Conservation (phyloP, 108 stramenopile species). For the Skeletonema grethae region DNA sequence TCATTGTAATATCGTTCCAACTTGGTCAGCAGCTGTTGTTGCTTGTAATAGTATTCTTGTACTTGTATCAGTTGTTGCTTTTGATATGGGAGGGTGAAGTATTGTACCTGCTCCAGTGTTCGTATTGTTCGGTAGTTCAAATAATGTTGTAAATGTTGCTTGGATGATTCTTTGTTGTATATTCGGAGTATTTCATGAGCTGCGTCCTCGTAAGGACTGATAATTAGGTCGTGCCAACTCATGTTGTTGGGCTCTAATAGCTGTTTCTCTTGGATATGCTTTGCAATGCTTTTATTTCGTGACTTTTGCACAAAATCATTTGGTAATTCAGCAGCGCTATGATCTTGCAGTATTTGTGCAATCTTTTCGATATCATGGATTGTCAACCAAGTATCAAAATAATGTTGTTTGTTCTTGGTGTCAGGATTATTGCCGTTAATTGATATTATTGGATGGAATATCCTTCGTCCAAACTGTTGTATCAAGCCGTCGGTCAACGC, state of each 20-base stretch:
- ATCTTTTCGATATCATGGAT: background rate
- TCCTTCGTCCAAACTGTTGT: background rate
- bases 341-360: background rate
- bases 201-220: background rate
- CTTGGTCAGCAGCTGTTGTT: slow-evolving; percentile 8
- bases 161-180: background rate
- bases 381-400: background rate
- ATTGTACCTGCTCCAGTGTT: slow-evolving; percentile 3
- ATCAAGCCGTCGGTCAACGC: background rate
- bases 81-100: slow-evolving; percentile 22
- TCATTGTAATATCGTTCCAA: slow-evolving; percentile 11
- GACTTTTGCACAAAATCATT: background rate
- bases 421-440: background rate
- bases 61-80: background rate
- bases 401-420: background rate
- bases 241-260: background rate
- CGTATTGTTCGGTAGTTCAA: slow-evolving; percentile 13
- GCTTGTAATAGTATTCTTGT: background rate
- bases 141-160: slow-evolving; percentile 2
- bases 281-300: background rate
- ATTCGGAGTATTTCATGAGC: background rate
- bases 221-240: background rate
- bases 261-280: background rate
- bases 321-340: background rate
- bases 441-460: background rate